phyloP scores from a whole-genome alignment of 305 asterid species.

The Solanum hybrid region DNA sequence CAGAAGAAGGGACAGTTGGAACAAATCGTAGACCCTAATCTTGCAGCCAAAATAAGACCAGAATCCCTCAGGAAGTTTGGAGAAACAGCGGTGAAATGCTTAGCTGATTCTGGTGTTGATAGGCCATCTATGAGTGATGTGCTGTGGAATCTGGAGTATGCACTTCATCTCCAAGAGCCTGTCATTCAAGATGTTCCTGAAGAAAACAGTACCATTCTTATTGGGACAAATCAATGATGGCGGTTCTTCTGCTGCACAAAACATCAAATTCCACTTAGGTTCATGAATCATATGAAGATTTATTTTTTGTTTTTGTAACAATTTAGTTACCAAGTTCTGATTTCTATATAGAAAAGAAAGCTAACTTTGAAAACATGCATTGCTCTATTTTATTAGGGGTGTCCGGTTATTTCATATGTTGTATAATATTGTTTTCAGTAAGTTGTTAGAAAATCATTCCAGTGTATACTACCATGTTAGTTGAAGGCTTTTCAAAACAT shows the following conservation, averaged over 20 bases:
- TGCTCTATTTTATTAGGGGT: not conserved
- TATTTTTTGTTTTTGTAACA: not conserved
- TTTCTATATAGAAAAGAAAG: not conserved
- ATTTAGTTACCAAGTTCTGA: not conserved
- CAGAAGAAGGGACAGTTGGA: not conserved
- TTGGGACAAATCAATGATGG: not conserved
- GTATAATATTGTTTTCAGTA: not conserved
- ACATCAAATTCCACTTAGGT: not conserved
- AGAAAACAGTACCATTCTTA: not conserved
- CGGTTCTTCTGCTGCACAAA: not conserved
- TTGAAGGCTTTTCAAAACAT: not conserved
- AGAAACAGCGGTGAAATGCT: conserved; percentile 4
- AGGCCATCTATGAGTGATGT: conserved; percentile 7
- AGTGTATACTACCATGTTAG: not conserved
- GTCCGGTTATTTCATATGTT: not conserved
- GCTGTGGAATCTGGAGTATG: conserved; percentile 7
- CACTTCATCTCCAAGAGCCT: conserved; percentile 6
- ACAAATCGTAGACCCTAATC: not conserved
- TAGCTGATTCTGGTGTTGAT: not conserved
- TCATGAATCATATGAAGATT: not conserved
- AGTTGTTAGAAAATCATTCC: not conserved
- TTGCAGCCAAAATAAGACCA: not conserved
- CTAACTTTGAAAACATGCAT: not conserved
- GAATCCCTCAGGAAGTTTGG: not conserved
- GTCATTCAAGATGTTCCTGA: not conserved